Conservation (phyloP, 2,329 filamentous ascomycete species). For the Pseudocercospora fuligena region DNA sequence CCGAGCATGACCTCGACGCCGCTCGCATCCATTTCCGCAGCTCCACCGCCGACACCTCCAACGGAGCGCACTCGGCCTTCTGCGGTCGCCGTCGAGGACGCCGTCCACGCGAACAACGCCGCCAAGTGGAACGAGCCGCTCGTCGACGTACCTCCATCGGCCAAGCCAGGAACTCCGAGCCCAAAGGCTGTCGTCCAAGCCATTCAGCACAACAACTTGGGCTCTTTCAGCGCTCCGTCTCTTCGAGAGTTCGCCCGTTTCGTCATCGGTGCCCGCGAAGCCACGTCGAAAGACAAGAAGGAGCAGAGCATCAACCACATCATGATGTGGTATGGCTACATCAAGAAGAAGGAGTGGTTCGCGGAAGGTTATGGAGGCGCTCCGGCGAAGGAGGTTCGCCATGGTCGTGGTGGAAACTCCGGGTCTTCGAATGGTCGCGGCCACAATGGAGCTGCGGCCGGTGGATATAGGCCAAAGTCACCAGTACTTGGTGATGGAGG, state of each 20-base stretch:
- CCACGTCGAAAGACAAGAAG: not conserved
- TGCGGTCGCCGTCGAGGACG: not conserved
- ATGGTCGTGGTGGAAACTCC: not conserved
- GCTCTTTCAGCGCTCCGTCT: not conserved
- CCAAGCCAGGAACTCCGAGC: not conserved
- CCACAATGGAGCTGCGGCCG: not conserved
- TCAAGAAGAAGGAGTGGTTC: not conserved
- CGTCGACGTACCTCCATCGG: not conserved
- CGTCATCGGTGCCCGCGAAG: not conserved
- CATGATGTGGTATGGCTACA: not conserved
- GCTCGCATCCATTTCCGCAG: not conserved
- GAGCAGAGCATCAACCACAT: not conserved
- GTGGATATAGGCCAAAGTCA: not conserved
- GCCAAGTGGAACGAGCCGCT: not conserved
- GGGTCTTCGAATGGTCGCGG: not conserved
- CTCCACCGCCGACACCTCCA: not conserved
- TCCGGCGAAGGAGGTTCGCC: not conserved
- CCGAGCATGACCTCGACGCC: not conserved
- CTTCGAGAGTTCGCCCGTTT: not conserved
- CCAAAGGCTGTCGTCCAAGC: not conserved
- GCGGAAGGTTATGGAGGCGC: not conserved
- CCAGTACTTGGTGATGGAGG: not conserved
- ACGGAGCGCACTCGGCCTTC: not conserved
- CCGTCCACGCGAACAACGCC: not conserved
- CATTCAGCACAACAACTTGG: not conserved